These are phyloP conservation scores for Pinus tabuliformis DNA, from an alignment of 75 land plant genomes.

Conservation along the genomic window DNA sequence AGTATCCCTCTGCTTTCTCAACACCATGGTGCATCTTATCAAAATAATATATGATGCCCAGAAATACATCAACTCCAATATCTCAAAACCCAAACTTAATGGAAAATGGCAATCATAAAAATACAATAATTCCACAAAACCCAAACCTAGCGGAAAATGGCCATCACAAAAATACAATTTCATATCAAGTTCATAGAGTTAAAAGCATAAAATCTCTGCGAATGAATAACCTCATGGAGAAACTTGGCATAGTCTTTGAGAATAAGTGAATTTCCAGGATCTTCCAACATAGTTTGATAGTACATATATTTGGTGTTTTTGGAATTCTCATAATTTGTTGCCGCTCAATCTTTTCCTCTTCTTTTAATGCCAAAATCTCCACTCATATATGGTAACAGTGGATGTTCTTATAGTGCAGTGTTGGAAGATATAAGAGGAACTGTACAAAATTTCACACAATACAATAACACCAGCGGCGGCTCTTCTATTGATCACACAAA, in stretches of 20 bases:
- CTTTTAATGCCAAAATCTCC: neutral
- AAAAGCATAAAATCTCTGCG: neutral
- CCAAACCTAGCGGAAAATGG: no score
- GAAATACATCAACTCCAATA: neutral
- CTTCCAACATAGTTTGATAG: slow-evolving; percentile 52
- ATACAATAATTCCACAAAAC: no score
- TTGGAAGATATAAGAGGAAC: no score
- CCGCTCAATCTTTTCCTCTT: neutral
- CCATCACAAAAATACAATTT: neutral
- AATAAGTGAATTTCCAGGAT: slow-evolving; percentile 54
- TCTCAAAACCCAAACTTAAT: no score
- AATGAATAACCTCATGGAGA: slow-evolving; percentile 41
- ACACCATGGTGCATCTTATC: slow-evolving; percentile 34
- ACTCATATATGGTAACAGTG: neutral
- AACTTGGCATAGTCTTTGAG: slow-evolving; percentile 58
- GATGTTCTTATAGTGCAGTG: no score
- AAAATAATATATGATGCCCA: neutral
- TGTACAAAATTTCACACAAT: no score
- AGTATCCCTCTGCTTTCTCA: slow-evolving; percentile 47
- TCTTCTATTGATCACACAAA: no score
- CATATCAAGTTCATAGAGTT: neutral
- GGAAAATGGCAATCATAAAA: no score
- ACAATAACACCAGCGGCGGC: no score
- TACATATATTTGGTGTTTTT: slow-evolving; percentile 21
- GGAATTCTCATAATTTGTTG: neutral